Base-by-base conservation (phyloP, 805 yeast genomes). In the Kodamaea fukazawae region DNA sequence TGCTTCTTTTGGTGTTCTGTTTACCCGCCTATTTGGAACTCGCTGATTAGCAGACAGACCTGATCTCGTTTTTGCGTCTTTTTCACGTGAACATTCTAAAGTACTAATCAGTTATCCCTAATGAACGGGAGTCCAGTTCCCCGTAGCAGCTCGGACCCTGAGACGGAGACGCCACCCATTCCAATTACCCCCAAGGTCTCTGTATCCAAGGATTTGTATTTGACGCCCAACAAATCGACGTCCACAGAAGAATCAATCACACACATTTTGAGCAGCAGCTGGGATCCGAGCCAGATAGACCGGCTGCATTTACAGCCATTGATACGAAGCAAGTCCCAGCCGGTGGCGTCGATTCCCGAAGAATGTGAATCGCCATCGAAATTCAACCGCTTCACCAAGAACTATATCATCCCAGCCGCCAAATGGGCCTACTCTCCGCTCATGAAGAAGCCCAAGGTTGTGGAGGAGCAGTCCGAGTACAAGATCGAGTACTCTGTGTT, bases 401-500 rank as follows among this genome's bases (percentile, higher is more conserved):
- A 53, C 26, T 53, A 50, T 39, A 36, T 60, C 20, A 45, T 55
- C 2, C 55, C 63, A 2, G 63, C 62, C 9, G 60, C 60, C 16
- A 55, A 52, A 38, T 61, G 65, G 65, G 62, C 63, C n/a, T 53
- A 54, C 41, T 49, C 54, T 4, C 61, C 62, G 5, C 34, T 52
- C 7, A 29, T 50, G 27, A 37, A 26, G 35, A 26, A 27, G 9
- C 40, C 35, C 12, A 37, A 38, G 33, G 20, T 42, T 32, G 32
- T 33, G 28, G 25, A 40, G 39, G 10, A 53, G 32, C 31, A 30
- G 26, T 36, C 39, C 8, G 55, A 7, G 7, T 63, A 67, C 54
- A 74, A 73, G 40, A 78, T 79, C 22, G 75, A 74, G 43, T 77
- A 76, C 48, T 73, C 81, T 2, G 83, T 79, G 3, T 78, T 78